Evolutionary conservation across 495 filamentous ascomycete genomes (phyloP).

Genomic region (Penicillium arizonense): DNA sequence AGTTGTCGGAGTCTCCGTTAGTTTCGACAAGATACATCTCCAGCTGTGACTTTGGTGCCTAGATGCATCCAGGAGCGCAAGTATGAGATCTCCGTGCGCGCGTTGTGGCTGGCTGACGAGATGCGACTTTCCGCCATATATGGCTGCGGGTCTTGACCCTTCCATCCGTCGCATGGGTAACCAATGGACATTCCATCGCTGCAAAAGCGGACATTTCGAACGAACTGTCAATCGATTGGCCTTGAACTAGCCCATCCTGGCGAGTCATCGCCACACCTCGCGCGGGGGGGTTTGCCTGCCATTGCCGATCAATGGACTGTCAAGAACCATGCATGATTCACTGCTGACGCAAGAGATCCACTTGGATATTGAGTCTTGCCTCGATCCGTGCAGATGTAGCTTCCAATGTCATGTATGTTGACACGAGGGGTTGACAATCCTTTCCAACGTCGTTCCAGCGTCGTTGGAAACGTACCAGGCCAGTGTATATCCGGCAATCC

Average conservation of each 20-base stretch:
- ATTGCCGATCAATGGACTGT: conserved; percentile 10
- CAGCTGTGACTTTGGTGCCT: not conserved
- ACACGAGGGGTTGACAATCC: no score
- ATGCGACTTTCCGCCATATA: not conserved
- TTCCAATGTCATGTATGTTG: no score
- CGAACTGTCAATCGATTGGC: conserved; percentile 19
- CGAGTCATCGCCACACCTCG: not conserved
- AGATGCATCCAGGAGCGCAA: not conserved
- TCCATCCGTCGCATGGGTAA: conserved; percentile 2
- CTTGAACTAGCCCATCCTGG: not conserved
- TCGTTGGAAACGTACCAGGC: no score
- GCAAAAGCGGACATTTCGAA: conserved; percentile 5
- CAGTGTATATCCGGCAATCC: no score
- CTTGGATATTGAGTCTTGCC: not conserved
- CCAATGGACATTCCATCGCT: conserved; percentile 1
- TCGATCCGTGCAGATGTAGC: no score
- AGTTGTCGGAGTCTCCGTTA: conserved; percentile 10
- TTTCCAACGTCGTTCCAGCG: no score
- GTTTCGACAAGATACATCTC: not conserved
- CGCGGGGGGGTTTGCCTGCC: conserved; percentile 11
- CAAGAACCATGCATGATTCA: conserved; percentile 13
- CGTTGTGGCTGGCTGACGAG: conserved; percentile 17
- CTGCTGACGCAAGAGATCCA: conserved; percentile 13
- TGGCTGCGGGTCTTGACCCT: conserved; percentile 4
- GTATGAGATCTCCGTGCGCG: conserved; percentile 6